Conservation (phyloP, 805 yeast genomes). For the Metahyphopichia silvanorum region DNA sequence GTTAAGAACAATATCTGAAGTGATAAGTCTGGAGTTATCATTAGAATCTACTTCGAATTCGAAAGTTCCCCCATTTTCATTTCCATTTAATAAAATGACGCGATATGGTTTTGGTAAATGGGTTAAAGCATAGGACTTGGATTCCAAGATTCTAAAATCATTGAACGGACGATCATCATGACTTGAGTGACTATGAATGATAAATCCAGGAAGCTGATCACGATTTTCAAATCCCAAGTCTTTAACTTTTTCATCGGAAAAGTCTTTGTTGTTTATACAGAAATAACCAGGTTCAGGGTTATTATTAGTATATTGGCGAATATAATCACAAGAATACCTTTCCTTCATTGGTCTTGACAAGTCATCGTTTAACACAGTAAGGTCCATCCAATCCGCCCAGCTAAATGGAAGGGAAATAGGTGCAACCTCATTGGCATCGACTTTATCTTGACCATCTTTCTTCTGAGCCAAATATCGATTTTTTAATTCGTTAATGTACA, state of each 20-base stretch:
- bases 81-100: conserved; percentile 23
- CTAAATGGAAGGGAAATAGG: conserved; percentile 33
- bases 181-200: conserved; percentile 21
- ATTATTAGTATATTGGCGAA: conserved; percentile 13
- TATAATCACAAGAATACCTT: conserved; percentile 17
- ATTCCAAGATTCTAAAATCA: conserved; percentile 30
- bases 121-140: conserved; percentile 34
- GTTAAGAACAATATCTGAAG: conserved; percentile 27
- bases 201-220: conserved; percentile 37
- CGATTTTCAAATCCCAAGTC: conserved; percentile 17
- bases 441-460: conserved; percentile 5
- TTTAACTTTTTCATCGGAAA: conserved; percentile 15
- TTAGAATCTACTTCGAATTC: conserved; percentile 20
- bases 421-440: conserved; percentile 9
- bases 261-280: conserved; percentile 15
- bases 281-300: conserved; percentile 16
- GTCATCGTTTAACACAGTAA: conserved; percentile 35
- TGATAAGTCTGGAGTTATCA: conserved; percentile 20
- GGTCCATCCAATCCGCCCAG: conserved; percentile 57
- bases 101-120: conserved; percentile 31
- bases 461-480: conserved; percentile 9
- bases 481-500: conserved; percentile 40
- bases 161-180: conserved; percentile 26
- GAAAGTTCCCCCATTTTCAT: conserved; percentile 22
- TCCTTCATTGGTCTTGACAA: conserved; percentile 14